phyloP scores from a whole-genome alignment of 2,329 filamentous ascomycete genomes.

The Alternaria infectoria region DNA sequence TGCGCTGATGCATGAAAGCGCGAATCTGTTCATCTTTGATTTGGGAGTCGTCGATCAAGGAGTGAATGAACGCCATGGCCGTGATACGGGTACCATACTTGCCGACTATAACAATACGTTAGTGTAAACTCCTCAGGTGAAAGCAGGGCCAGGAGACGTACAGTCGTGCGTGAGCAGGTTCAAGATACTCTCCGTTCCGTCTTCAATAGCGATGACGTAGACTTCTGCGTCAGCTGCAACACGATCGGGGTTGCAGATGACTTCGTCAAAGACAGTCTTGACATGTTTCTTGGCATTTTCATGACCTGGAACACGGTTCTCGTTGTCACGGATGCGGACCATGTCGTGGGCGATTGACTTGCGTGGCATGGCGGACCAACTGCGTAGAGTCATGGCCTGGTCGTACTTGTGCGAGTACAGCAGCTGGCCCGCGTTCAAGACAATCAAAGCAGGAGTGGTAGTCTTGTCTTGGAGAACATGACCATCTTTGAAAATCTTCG shows the following conservation, averaged over 20 bases:
- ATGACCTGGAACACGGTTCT: conserved; percentile 71
- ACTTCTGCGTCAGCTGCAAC: conserved; percentile 61
- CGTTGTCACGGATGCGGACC: conserved; percentile 56
- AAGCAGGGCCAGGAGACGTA: conserved; percentile 45
- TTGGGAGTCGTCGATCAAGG: conserved; percentile 24
- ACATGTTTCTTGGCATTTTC: conserved; percentile 66
- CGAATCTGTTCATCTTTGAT: conserved; percentile 31
- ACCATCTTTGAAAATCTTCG: conserved; percentile 28
- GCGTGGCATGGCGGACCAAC: conserved; percentile 66
- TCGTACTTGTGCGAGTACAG: conserved; percentile 73
- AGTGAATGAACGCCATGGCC: conserved; percentile 43
- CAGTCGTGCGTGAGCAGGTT: conserved; percentile 64
- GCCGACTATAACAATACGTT: conserved; percentile 26
- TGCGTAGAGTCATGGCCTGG: conserved; percentile 64
- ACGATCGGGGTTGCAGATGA: conserved; percentile 59
- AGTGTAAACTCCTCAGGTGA: conserved; percentile 3
- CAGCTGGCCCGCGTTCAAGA: conserved; percentile 80
- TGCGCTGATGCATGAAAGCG: conserved; percentile 39
- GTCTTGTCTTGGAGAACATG: conserved; percentile 18
- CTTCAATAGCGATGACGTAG: conserved; percentile 74
- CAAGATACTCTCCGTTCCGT: conserved; percentile 66
- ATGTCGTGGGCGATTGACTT: conserved; percentile 65
- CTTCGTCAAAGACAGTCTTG: conserved; percentile 67
- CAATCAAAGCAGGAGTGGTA: conserved; percentile 65
- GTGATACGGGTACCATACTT: conserved; percentile 32